Evolutionary conservation across 768 basidiomycete species (phyloP), one percentile per base, ranked within the genome.

Genomic region (Suillus discolor): DNA sequence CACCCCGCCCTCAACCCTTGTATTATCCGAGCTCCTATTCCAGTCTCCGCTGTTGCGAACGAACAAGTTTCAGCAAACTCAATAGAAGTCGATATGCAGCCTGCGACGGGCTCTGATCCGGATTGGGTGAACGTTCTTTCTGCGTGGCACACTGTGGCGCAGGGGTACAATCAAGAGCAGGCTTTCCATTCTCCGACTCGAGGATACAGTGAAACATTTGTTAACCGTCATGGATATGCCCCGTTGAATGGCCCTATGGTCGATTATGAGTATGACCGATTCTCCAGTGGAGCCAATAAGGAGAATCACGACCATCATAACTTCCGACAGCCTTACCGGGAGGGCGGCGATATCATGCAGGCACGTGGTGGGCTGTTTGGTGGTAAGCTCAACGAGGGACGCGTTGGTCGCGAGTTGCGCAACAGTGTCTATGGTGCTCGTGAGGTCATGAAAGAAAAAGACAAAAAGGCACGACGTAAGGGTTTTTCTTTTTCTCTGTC

Each of bases 381-480:
- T 64, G 72, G 70, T 36, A 76, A 72, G 31, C 73, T 61, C 66
- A 79, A 59, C 18, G 68, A 71, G 61, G 77, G 74, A 23, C 68
- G 67, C 36, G 71, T 80, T 23, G 81, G 80, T n/a, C 83, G 81
- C 67, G 85, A 87, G 65, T 81, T 84, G 73, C 84, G 84, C 12
- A 89, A 85, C 66, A 80, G 86, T 44, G 59, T 84, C 25, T 72
- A 77, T 23, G 67, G 75, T 15, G 69, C 70, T 28, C 74, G 75
- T 61, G 78, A 77, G 51, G 74, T 73, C 31, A 84, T 76, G 69
- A 84, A 81, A 68, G 81, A 79, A 70, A 89, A 82, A 74, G 84
- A 85, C 61, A 83, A 81, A 72, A 89, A 84, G 71, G 77, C 73
- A 38, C 81, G 82, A 68, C 85, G 90, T 92, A 75, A 78, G 87